These are phyloP conservation scores for Aegilops speltoides DNA, from an alignment of 176 grass and related monocot species.

Conservation along the genomic window DNA sequence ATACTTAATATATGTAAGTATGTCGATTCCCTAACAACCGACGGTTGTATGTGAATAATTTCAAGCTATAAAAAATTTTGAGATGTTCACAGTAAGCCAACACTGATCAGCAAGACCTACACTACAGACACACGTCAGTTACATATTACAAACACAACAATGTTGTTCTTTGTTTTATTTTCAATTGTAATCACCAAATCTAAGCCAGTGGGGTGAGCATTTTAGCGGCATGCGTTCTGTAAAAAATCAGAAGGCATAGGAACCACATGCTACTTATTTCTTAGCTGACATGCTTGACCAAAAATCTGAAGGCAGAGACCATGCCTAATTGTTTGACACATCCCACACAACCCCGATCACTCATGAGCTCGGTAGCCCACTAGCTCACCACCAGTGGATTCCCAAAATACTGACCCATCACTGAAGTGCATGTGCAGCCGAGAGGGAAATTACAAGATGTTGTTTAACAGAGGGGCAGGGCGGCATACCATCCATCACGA, in stretches of 20 bases:
- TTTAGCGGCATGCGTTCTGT: neutral
- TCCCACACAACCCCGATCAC: no score
- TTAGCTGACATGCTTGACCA: neutral
- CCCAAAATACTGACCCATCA: neutral
- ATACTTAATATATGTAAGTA: no score
- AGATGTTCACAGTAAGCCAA: neutral
- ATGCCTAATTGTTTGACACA: no score
- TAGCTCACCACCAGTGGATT: neutral
- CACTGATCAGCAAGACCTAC: neutral
- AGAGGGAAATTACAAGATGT: neutral
- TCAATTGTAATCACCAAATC: neutral
- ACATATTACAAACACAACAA: neutral
- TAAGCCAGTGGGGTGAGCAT: neutral
- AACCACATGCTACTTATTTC: neutral
- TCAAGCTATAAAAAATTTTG: neutral
- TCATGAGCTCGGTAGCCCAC: neutral
- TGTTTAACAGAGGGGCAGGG: neutral
- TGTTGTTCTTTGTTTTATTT: neutral
- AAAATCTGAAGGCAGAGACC: neutral
- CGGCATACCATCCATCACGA: neutral
- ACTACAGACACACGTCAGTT: no score
- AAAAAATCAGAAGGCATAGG: neutral
- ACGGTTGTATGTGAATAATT: neutral
- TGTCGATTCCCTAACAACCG: no score
- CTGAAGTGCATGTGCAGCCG: no score